Conservation (phyloP, 2,329 filamentous ascomycete species). For the Colletotrichum lentis region DNA sequence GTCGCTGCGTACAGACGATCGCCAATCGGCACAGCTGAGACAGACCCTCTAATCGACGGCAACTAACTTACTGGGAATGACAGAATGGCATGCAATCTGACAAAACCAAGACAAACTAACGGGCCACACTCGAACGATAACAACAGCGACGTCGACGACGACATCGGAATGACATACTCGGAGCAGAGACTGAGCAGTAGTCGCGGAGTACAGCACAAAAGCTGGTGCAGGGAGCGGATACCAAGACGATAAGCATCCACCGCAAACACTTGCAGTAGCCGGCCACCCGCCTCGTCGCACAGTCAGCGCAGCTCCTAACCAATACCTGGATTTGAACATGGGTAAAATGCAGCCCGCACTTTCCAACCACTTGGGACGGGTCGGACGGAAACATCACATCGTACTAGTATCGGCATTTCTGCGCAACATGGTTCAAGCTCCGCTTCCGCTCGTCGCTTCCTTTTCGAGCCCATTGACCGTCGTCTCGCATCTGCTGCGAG, state of each 20-base stretch:
- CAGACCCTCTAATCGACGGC: constrained; percentile 30
- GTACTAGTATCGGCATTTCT: constrained; percentile 4
- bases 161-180: background rate
- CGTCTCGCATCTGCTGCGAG: constrained; percentile 10
- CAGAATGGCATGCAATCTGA: constrained; percentile 21
- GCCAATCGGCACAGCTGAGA: constrained; percentile 34
- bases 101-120: constrained; percentile 25
- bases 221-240: background rate
- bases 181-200: constrained; percentile 2
- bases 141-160: constrained; percentile 4
- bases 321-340: constrained; percentile 13
- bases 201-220: background rate
- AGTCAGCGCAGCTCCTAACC: background rate
- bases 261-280: constrained; percentile 23
- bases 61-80: constrained; percentile 18
- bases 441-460: constrained; percentile 22
- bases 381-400: constrained; percentile 25
- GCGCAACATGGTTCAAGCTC: constrained; percentile 25
- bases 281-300: constrained; percentile 19
- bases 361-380: constrained; percentile 35
- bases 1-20: constrained; percentile 18
- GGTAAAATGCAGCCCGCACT: constrained; percentile 29
- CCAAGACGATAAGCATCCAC: background rate
- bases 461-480: constrained; percentile 12
- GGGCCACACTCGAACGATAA: background rate